These are phyloP conservation scores for Sugiyamaella grinbergsii DNA, from an alignment of 1,139 yeast genomes.

Conservation along the genomic window DNA sequence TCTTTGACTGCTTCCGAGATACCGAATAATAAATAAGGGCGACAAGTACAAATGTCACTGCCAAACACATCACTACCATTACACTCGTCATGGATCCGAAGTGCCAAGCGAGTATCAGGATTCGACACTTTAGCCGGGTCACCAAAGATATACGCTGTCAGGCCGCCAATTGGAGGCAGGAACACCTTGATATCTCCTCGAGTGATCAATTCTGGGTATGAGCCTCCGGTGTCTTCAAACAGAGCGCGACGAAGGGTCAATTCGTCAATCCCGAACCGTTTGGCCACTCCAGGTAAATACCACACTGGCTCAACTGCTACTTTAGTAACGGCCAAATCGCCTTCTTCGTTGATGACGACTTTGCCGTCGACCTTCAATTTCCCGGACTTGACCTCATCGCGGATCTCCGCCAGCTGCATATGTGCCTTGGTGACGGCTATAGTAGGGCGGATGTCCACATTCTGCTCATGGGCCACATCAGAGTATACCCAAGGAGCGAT, in stretches of 20 bases:
- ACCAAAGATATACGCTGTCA: conserved; percentile 63
- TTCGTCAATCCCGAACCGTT: conserved; percentile 58
- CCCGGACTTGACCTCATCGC: conserved; percentile 55
- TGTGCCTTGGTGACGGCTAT: conserved; percentile 65
- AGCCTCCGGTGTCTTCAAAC: conserved; percentile 65
- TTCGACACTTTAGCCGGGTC: conserved; percentile 55
- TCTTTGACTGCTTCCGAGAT: conserved; percentile 64
- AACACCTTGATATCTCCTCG: conserved; percentile 64
- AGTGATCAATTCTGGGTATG: conserved; percentile 64
- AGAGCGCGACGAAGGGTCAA: conserved; percentile 56
- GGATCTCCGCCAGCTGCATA: conserved; percentile 57
- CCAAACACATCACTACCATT: conserved; percentile 69
- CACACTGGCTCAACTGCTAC: conserved; percentile 68
- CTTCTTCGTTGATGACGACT: conserved; percentile 55
- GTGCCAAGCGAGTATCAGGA: conserved; percentile 51
- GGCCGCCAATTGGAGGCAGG: conserved; percentile 65
- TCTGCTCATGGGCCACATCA: conserved; percentile 47
- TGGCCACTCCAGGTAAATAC: conserved; percentile 66
- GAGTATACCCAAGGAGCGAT: conserved; percentile 58
- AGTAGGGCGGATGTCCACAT: conserved; percentile 59
- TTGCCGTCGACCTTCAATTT: conserved; percentile 57
- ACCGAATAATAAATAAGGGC: conserved; percentile 63
- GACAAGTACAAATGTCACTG: conserved; percentile 64
- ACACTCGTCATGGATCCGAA: conserved; percentile 66
- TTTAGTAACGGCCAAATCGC: conserved; percentile 61